phyloP scores from a whole-genome alignment of 257 asterid species.

The Sherardia arvensis region DNA sequence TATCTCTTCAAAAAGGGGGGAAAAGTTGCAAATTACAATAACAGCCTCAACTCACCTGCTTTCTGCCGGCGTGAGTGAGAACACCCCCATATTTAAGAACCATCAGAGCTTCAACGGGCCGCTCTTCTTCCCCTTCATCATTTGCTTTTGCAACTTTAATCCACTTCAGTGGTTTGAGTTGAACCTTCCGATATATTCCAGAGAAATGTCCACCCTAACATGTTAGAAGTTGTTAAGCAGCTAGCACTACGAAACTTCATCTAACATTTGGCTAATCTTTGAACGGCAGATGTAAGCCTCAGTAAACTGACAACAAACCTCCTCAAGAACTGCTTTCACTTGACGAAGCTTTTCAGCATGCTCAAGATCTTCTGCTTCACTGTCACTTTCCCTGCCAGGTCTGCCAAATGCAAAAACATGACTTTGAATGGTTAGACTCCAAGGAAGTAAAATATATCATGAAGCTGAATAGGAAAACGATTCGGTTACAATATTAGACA shows the following conservation, averaged over 20 bases:
- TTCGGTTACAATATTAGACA: not conserved
- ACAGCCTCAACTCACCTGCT: constrained; percentile 46
- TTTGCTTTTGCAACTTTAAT: constrained; percentile 56
- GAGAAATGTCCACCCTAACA: constrained; percentile 98
- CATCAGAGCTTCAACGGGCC: constrained; percentile 93
- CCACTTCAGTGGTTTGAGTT: constrained; percentile 92
- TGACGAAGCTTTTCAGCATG: constrained; percentile 99
- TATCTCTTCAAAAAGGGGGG: not conserved
- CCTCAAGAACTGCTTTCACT: constrained; percentile 99
- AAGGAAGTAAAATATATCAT: constrained; percentile 3
- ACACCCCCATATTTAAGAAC: constrained; percentile 98
- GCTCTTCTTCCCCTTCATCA: constrained; percentile 92
- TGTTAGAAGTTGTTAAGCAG: constrained; percentile 11
- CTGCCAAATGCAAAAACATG: constrained; percentile 33
- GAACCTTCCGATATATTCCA: constrained; percentile 94
- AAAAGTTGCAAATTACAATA: not conserved
- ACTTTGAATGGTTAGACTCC: constrained; percentile 17
- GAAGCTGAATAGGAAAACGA: not conserved
- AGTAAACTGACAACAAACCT: constrained; percentile 38
- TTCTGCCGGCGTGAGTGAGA: constrained; percentile 97
- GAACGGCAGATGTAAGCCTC: not conserved
- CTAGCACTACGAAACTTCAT: not conserved
- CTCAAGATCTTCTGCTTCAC: constrained; percentile 92
- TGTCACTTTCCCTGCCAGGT: constrained; percentile 88
- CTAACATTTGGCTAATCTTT: not conserved